Evolutionary conservation across 371 early-diverging fungal genomes (phyloP).

Genomic region (Mucor velutinosus): DNA sequence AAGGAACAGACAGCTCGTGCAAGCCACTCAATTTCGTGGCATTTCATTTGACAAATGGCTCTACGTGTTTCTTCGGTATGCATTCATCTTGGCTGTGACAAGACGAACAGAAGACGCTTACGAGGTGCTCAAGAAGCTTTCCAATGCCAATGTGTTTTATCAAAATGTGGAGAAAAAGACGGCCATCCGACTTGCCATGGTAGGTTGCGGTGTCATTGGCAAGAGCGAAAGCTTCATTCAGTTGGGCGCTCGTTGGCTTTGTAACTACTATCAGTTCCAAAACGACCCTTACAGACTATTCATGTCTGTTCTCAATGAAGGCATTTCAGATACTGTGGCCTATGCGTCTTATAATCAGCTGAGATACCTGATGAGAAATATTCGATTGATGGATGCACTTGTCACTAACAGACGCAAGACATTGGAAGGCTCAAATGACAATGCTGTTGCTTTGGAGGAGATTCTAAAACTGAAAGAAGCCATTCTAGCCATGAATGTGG

Average conservation of each 20-base stretch:
- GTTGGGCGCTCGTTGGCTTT: conserved; percentile 55
- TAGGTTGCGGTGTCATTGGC: conserved; percentile 60
- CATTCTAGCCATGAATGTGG: conserved; percentile 24
- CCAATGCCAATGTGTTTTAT: conserved; percentile 71
- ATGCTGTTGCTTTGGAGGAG: conserved; percentile 8
- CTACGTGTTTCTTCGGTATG: conserved; percentile 68
- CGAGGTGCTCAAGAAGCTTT: conserved; percentile 58
- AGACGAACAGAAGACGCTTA: conserved; percentile 64
- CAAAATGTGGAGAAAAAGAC: conserved; percentile 51
- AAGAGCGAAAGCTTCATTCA: conserved; percentile 38
- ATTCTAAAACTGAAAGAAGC: conserved; percentile 25
- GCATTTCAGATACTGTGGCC: neutral
- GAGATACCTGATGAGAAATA: conserved; percentile 43
- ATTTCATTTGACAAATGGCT: conserved; percentile 68
- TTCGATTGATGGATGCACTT: conserved; percentile 48
- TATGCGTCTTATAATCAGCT: conserved; percentile 1
- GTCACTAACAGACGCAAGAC: conserved; percentile 3
- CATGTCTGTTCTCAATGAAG: conserved; percentile 34
- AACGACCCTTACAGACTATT: conserved; percentile 64
- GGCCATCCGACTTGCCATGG: conserved; percentile 58
- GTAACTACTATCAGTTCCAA: conserved; percentile 36
- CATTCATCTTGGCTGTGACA: conserved; percentile 58
- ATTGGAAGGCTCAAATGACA: neutral
- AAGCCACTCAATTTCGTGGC: conserved; percentile 48
- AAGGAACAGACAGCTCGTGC: conserved; percentile 15